These are phyloP conservation scores for Pestalotiopsis sp. DNA, from an alignment of 2,329 filamentous ascomycete species.

Conservation along the genomic window DNA sequence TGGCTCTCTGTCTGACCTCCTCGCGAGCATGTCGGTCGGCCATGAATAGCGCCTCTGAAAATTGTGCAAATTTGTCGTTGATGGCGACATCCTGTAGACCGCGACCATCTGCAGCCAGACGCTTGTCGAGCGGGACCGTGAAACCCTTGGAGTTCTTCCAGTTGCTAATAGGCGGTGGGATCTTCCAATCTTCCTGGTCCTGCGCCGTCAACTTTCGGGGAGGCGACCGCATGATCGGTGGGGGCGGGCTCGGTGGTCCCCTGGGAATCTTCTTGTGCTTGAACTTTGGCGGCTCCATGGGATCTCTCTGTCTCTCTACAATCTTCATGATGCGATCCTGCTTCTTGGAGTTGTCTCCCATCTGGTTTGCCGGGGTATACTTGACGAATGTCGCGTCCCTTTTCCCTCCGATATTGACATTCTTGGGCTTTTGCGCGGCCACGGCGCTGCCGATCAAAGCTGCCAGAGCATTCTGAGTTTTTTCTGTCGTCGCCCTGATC, in stretches of 20 bases:
- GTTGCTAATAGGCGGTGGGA: constrained; percentile 83
- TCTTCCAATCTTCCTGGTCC: constrained; percentile 96
- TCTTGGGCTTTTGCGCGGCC: constrained; percentile 93
- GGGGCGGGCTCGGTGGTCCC: constrained; percentile 88
- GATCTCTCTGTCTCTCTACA: constrained; percentile 89
- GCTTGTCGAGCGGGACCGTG: constrained; percentile 93
- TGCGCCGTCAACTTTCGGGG: constrained; percentile 94
- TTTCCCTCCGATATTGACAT: constrained; percentile 77
- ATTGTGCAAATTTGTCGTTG: constrained; percentile 97
- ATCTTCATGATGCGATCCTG: constrained; percentile 98
- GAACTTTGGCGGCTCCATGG: constrained; percentile 96
- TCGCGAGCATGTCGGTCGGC: constrained; percentile 94
- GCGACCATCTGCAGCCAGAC: constrained; percentile 88
- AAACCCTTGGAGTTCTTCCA: constrained; percentile 99
- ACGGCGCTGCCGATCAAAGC: constrained; percentile 82
- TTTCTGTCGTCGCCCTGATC: constrained; percentile 80
- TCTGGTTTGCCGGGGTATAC: constrained; percentile 95
- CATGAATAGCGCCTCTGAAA: constrained; percentile 91
- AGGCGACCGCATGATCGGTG: constrained; percentile 92
- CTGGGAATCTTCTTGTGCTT: constrained; percentile 98
- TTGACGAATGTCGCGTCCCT: constrained; percentile 91
- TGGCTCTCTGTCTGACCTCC: constrained; percentile 86
- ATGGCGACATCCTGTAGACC: constrained; percentile 92
- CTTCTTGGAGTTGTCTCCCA: constrained; percentile 85
- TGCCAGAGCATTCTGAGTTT: constrained; percentile 84